Evolutionary conservation across 768 basidiomycete species (phyloP).

Genomic region (Suillus spraguei): DNA sequence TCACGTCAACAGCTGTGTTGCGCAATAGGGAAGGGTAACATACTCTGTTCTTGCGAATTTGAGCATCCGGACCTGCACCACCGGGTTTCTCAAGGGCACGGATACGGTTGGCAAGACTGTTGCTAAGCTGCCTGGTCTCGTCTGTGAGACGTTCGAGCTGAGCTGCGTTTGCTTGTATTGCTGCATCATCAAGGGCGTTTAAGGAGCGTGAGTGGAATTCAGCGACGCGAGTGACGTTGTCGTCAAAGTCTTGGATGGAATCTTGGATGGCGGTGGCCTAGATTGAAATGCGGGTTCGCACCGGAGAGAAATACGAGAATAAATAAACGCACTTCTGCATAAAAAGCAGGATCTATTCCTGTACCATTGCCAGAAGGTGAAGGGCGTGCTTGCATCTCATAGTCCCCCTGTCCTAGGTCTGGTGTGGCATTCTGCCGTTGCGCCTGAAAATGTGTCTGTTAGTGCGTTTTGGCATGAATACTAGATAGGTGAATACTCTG

Average conservation of each 20-base stretch:
- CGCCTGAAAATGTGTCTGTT: constrained; percentile 64
- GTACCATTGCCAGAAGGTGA: constrained; percentile 15
- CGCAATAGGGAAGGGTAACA: background rate
- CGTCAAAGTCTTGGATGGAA: constrained; percentile 43
- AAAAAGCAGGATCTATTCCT: constrained; percentile 27
- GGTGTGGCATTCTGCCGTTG: constrained; percentile 52
- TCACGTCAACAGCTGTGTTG: background rate
- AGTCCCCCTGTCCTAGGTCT: constrained; percentile 24
- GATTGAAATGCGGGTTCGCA: background rate
- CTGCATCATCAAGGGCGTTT: constrained; percentile 49
- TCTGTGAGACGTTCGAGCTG: constrained; percentile 60
- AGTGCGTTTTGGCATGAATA: constrained; percentile 48
- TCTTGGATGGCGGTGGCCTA: constrained; percentile 56
- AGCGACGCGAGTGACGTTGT: constrained; percentile 47
- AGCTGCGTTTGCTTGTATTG: constrained; percentile 40
- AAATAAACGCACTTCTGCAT: constrained; percentile 29
- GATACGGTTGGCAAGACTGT: constrained; percentile 59
- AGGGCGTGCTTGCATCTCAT: constrained; percentile 29
- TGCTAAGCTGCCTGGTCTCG: constrained; percentile 62
- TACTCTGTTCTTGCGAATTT: constrained; percentile 45
- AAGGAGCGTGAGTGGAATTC: constrained; percentile 54
- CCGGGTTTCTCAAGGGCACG: constrained; percentile 52
- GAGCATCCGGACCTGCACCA: constrained; percentile 42
- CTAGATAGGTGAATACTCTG: constrained; percentile 69
- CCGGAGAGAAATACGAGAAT: background rate